phyloP scores from a whole-genome alignment of 768 basidiomycete species.

The Suillus decipiens region DNA sequence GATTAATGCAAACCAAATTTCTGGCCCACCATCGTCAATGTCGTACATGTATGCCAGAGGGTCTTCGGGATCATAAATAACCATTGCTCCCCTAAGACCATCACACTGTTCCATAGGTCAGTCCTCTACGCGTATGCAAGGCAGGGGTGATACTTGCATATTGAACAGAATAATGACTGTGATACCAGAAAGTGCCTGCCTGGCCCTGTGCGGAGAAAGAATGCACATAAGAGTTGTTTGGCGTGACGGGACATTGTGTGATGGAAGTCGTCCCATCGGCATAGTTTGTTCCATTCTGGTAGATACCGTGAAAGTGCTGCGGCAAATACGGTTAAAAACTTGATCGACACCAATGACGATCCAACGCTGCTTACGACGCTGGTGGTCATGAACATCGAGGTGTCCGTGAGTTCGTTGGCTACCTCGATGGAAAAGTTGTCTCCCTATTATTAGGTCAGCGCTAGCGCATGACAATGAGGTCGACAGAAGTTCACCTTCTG shows the following conservation, averaged over 20 bases:
- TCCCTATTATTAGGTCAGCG: slow-evolving; percentile 29
- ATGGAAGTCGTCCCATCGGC: slow-evolving; percentile 45
- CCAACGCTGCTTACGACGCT: slow-evolving; percentile 42
- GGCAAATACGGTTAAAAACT: neutral
- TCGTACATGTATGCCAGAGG: slow-evolving; percentile 41
- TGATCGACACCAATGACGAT: neutral
- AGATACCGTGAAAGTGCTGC: slow-evolving; percentile 60
- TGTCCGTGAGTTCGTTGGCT: slow-evolving; percentile 43
- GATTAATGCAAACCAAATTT: neutral
- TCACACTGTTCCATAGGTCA: slow-evolving; percentile 16
- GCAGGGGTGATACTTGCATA: slow-evolving; percentile 24
- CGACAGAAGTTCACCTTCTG: slow-evolving; percentile 30
- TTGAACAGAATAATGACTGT: slow-evolving; percentile 39
- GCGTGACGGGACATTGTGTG: slow-evolving; percentile 33
- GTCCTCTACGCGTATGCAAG: neutral
- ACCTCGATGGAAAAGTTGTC: slow-evolving; percentile 46
- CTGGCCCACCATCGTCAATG: slow-evolving; percentile 40
- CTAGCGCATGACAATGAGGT: neutral
- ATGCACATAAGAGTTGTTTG: slow-evolving; percentile 22
- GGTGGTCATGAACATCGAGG: slow-evolving; percentile 49
- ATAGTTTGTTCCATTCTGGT: slow-evolving; percentile 42
- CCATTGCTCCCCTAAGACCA: slow-evolving; percentile 30
- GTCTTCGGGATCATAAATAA: slow-evolving; percentile 46
- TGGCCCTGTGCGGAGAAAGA: slow-evolving; percentile 24
- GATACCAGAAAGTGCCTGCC: slow-evolving; percentile 37